Base-by-base conservation (phyloP, 1,139 yeast species). In the Hyphopichia wangnamkhiaoensis region DNA sequence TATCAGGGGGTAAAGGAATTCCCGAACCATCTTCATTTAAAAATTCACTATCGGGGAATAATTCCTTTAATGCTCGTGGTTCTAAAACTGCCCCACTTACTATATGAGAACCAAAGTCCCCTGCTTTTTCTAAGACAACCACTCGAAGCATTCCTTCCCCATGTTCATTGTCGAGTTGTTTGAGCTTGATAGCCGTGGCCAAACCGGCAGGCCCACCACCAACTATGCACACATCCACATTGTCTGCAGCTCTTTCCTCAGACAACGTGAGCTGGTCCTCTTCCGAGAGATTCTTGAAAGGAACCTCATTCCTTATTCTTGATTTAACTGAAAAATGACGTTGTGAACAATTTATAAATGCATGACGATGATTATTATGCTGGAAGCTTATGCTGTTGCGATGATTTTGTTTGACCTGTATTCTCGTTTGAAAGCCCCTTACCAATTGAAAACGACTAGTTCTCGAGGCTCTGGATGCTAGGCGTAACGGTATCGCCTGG, bases 121-220 rank as follows among this genome's bases (percentile, higher is more conserved):
- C 82, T 1, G 96, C 95, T 58, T 93, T 93, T 52, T 93, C 98
- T 38, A 93, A 70, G 1, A 93, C 91, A 13, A 93, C 84, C 34
- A 93, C 95, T 43, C 98, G 71, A 38, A 86, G 63, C 35, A 84
- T 85, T 6, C 86, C 88, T 14, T 65, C 58, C 2, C 87, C 93
- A 13, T 74, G 62, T 49, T 82, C 85, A 37, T 72, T 68, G 55
- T 93, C 98, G 34, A 91, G 66, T 56, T 89, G 96, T 59, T 93
- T 93, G 50, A 90, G 68, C 48, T 79, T 77, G 47, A 93, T 93
- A 12, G 98, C 98, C 1, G 98, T 84, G 1, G 96, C 93, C 40
- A 93, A 71, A 9, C 98, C 98, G 1, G 98, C 95, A 4, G 98
- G 98, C 0, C 98, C 98, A 31, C 95, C 98, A 29, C 98, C 98